Evolutionary conservation across 371 early-diverging fungal species (phyloP), one percentile per base, ranked within the genome.

Genomic region (Chytridium lagenaria): DNA sequence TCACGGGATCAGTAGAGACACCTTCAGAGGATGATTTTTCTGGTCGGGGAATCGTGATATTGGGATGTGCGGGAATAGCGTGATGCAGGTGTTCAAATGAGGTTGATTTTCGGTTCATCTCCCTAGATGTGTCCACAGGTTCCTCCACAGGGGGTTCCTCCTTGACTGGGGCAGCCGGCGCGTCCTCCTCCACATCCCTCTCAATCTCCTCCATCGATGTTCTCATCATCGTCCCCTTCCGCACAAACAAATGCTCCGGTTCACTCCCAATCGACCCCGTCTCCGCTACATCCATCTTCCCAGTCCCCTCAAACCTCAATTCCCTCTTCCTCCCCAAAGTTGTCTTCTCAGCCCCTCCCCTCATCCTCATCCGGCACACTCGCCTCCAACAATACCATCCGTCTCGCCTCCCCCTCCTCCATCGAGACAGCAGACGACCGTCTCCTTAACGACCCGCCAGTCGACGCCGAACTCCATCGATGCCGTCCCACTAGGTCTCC

Each of bases 1-100:
- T n/a, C 67, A 44, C 44, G 30, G 44, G 12, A 67, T 16, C 33
- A 28, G 36, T 22, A 59, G 30, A 1, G 22, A 23, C 31, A 59
- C 3, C 34, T 16, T 31, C 50, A n/a, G n/a, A n/a, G n/a, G n/a
- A n/a, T n/a, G n/a, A n/a, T n/a, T n/a, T n/a, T 23, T 23, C 22
- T 68, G 22, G 52, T 28, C 68, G 3, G 2, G 61, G 61, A 61
- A 61, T 61, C 36, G 3, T 3, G 23, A 61, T 61, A 7, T 30
- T 34, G 16, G 61, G 61, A 23, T 61, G 61, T 3, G 37, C 12
- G 7, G 61, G 61, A 3, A 61, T 61, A 3, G 61, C 34, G 37
- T 61, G 61, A 15, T 61, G 31, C 3, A 61, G 61, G 23, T 61
- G 61, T 26, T 61, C 61, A 26, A 61, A 61, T 10, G 61, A 31